Evolutionary conservation across 2,329 filamentous ascomycete species (phyloP).

Genomic region (Talaromyces marneffei): DNA sequence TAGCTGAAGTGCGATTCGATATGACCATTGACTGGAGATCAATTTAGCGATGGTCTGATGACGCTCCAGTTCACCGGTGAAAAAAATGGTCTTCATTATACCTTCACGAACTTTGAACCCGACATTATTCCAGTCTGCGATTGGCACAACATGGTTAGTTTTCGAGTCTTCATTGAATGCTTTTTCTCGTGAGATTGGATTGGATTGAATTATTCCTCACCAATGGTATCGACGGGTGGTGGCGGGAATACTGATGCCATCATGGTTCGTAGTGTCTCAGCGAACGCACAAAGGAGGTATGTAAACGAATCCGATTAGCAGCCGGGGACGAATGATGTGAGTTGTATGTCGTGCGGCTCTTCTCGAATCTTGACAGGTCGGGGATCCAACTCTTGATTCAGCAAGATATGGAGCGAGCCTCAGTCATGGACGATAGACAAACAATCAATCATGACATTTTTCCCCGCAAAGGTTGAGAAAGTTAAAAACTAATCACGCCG

Average conservation of each 20-base stretch:
- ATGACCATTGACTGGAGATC: conserved; percentile 72
- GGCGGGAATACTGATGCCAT: conserved; percentile 24
- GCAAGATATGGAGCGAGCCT: neutral
- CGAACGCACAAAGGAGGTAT: neutral
- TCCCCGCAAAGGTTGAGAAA: neutral
- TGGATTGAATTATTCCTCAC: conserved; percentile 12
- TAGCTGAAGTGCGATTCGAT: conserved; percentile 79
- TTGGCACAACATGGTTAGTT: neutral
- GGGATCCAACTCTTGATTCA: neutral
- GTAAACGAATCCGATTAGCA: neutral
- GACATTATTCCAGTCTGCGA: conserved; percentile 78
- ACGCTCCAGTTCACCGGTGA: conserved; percentile 27
- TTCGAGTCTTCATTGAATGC: neutral
- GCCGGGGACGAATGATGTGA: neutral
- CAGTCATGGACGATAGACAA: neutral
- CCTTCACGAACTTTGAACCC: conserved; percentile 91
- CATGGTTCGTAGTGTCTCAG: neutral
- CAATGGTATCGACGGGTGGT: conserved; percentile 26
- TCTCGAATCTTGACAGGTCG: neutral
- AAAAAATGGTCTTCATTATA: conserved; percentile 32
- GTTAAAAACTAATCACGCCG: neutral
- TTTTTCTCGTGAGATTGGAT: neutral
- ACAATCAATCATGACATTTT: too few relatives aligned
- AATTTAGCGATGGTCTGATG: neutral
- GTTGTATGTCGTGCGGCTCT: neutral